A percentile compares a stretch with the other conserved stretches of the same genome.
Evolutionary conservation across 129 eudicot species (phyloP).

Genomic region (Centella asiatica): DNA sequence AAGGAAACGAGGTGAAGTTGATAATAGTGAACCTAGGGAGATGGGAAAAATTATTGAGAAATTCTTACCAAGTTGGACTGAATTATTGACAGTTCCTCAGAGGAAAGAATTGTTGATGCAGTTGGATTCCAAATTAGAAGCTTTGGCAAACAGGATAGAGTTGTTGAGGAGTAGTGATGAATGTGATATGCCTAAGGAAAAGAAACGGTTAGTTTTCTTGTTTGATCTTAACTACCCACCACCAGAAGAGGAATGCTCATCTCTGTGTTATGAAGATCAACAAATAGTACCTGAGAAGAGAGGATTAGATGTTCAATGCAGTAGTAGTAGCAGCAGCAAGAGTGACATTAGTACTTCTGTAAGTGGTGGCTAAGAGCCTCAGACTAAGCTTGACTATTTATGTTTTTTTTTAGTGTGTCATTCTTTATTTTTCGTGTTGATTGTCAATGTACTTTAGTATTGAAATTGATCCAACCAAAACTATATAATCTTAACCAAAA

Average conservation of each 20-base stretch:
- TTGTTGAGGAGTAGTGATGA: not conserved
- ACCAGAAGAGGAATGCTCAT: not conserved
- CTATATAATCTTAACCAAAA: too few relatives aligned
- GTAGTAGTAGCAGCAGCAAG: too few relatives aligned
- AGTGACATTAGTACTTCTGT: not conserved
- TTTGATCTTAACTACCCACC: slow-evolving; percentile 10
- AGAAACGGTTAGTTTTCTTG: not conserved
- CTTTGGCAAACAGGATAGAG: slow-evolving; percentile 1
- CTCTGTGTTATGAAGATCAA: not conserved
- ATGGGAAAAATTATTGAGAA: not conserved
- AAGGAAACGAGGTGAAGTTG: not conserved
- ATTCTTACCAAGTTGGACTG: not conserved
- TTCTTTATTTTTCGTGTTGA: not conserved
- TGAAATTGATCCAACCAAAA: not conserved
- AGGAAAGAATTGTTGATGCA: not conserved
- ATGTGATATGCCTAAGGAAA: not conserved
- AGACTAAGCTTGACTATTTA: too few relatives aligned
- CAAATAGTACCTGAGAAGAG: not conserved
- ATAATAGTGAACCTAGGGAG: not conserved
- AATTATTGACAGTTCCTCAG: not conserved
- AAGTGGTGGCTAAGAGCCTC: not conserved
- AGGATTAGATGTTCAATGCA: not conserved
- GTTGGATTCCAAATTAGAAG: slow-evolving; percentile 2
- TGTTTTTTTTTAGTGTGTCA: too few relatives aligned
- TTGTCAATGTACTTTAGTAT: not conserved